Conservation (phyloP, 306 rosid genomes). For the Quercus robur region DNA sequence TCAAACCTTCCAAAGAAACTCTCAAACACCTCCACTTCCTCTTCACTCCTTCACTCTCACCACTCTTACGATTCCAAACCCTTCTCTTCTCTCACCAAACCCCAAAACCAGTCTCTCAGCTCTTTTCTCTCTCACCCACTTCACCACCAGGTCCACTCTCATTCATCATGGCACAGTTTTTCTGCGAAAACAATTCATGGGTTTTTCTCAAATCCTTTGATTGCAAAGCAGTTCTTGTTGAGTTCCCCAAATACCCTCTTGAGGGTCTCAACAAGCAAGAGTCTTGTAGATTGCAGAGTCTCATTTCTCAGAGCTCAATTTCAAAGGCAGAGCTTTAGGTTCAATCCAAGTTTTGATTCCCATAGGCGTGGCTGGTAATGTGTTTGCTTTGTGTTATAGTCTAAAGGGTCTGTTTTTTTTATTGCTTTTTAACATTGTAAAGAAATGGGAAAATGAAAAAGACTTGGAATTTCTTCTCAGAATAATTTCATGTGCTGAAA, state of each 20-base stretch:
- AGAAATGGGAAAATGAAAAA: not conserved
- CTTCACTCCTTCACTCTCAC: slow-evolving; percentile 23
- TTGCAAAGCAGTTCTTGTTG: slow-evolving; percentile 21
- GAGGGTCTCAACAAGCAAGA: slow-evolving; percentile 22
- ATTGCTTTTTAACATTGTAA: not conserved
- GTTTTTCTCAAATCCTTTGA: slow-evolving; percentile 37
- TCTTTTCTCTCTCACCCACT: slow-evolving; percentile 20
- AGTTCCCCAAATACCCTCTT: slow-evolving; percentile 37
- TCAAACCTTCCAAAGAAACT: slow-evolving; percentile 22
- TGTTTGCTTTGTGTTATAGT: not conserved
- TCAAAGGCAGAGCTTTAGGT: slow-evolving; percentile 26
- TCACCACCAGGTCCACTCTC: slow-evolving; percentile 18
- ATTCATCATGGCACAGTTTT: slow-evolving; percentile 39
- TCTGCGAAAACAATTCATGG: slow-evolving; percentile 26
- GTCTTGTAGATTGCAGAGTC: slow-evolving; percentile 23
- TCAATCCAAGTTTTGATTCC: slow-evolving; percentile 17
- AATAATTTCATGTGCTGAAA: not conserved
- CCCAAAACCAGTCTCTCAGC: slow-evolving; percentile 28
- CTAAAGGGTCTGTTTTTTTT: not conserved
- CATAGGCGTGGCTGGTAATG: slow-evolving; percentile 50
- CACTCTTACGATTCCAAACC: not conserved
- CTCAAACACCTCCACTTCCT: slow-evolving; percentile 21
- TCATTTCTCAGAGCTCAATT: slow-evolving; percentile 30
- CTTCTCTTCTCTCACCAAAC: slow-evolving; percentile 31
- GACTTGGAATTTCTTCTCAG: not conserved